Conservation (phyloP, 73 alveolate species). For the Paramecium pentaurelia region DNA sequence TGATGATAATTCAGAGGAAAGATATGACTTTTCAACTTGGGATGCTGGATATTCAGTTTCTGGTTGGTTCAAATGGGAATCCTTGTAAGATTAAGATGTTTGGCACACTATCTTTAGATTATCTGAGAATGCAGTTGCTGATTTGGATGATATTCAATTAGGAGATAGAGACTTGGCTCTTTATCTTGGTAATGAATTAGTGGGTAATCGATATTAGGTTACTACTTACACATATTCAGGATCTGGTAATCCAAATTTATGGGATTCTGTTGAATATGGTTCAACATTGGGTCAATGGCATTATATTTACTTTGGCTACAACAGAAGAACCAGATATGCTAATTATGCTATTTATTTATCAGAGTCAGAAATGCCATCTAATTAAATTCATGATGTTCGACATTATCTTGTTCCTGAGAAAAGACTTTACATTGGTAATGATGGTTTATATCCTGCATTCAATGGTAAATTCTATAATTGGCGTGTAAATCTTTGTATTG, state of each 20-base stretch:
- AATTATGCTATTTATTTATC: neutral
- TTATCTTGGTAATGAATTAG: conserved; percentile 16
- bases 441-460: neutral
- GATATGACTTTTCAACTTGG: neutral
- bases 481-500: neutral
- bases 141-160: neutral
- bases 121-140: neutral
- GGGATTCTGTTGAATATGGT: conserved; percentile 1
- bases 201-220: neutral
- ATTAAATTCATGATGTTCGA: neutral
- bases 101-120: conserved; percentile 45
- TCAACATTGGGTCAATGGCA: neutral
- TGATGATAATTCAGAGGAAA: neutral
- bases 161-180: conserved; percentile 46
- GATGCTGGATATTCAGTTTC: neutral
- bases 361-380: neutral
- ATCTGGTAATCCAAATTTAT: conserved; percentile 36
- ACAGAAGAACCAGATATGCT: neutral
- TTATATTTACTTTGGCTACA: conserved; percentile 14
- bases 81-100: neutral
- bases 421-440: neutral
- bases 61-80: conserved; percentile 36
- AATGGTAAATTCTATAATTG: neutral
- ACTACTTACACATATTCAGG: conserved; percentile 38
- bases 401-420: neutral